Evolutionary conservation across 352 stramenopile genomes (phyloP).

Genomic region (Pythium insidiosum): DNA sequence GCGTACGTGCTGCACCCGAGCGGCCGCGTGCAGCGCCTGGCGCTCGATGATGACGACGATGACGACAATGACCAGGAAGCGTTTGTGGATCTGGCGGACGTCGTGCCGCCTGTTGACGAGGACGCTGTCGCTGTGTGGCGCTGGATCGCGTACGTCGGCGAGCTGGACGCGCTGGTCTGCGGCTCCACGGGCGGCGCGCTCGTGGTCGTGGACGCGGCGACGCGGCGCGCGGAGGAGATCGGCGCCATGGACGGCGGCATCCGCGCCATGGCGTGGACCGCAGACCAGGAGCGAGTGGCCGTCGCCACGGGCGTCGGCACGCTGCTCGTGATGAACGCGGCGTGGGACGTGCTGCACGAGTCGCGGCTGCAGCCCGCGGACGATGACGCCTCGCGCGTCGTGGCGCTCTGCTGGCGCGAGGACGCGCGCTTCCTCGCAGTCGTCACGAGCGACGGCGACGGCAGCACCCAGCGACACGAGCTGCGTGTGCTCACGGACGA

Average conservation of each 20-base stretch:
- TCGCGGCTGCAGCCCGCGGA: slow-evolving; percentile 40
- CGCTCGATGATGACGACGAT: slow-evolving; percentile 15
- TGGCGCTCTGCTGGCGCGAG: no score
- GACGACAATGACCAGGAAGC: slow-evolving; percentile 15
- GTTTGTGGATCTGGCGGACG: slow-evolving; percentile 24
- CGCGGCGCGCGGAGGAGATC: slow-evolving; percentile 48
- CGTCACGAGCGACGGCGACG: slow-evolving; percentile 22
- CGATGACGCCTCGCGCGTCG: no score
- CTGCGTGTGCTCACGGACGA: slow-evolving; percentile 49
- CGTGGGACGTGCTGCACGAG: slow-evolving; percentile 75
- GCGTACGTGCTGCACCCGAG: slow-evolving; percentile 14
- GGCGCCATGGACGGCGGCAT: slow-evolving; percentile 57
- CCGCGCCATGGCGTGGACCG: slow-evolving; percentile 51
- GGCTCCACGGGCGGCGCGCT: slow-evolving; percentile 36
- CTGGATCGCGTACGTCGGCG: slow-evolving; percentile 56
- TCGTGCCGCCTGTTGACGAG: slow-evolving; percentile 9
- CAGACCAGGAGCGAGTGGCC: slow-evolving; percentile 60
- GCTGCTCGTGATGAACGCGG: slow-evolving; percentile 67
- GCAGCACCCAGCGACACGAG: slow-evolving; percentile 16
- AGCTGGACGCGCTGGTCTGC: slow-evolving; percentile 54
- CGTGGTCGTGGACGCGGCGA: slow-evolving; percentile 39
- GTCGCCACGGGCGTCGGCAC: slow-evolving; percentile 48
- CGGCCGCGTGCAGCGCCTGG: slow-evolving; percentile 10
- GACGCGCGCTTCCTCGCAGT: slow-evolving; percentile 61
- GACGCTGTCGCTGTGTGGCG: slow-evolving; percentile 30